These are phyloP conservation scores for Peronospora destructor DNA, from an alignment of 352 stramenopile genomes.

Conservation along the genomic window DNA sequence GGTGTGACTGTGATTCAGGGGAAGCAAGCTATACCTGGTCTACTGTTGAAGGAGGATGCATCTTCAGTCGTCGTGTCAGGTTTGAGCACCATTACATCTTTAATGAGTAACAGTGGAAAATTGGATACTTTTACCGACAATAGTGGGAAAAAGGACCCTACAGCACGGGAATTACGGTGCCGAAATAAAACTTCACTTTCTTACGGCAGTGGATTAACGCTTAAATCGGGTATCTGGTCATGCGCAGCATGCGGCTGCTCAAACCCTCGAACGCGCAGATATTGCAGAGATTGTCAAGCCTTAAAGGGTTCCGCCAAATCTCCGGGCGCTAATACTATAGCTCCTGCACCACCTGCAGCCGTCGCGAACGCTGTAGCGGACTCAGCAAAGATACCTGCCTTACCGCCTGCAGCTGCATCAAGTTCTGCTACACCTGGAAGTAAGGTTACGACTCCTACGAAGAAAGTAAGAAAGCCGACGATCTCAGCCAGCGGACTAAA, in stretches of 20 bases:
- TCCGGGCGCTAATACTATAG: conserved; percentile 9
- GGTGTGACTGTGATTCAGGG: conserved; percentile 21
- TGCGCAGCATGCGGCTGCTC: conserved; percentile 47
- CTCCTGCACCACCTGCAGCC: conserved; percentile 6
- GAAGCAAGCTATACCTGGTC: conserved; percentile 9
- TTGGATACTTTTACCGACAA: conserved; percentile 10
- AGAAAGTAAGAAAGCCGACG: conserved; percentile 8
- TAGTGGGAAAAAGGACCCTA: conserved; percentile 10
- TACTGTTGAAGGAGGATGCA: conserved; percentile 6
- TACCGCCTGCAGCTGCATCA: conserved; percentile 1
- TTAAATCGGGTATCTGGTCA: conserved; percentile 44
- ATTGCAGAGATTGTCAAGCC: conserved; percentile 43
- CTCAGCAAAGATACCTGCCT: conserved; percentile 12
- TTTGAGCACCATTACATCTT: conserved; percentile 8
- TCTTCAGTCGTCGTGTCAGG: conserved; percentile 2
- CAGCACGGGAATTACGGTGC: conserved; percentile 26
- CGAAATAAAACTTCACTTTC: conserved; percentile 19
- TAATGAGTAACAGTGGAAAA: conserved; percentile 5
- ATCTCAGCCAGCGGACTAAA: conserved; percentile 12
- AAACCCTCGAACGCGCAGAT: conserved; percentile 38
- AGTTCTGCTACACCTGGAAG: conserved; percentile 1
- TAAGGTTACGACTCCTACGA: conserved; percentile 10
- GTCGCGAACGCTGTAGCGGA: conserved; percentile 8
- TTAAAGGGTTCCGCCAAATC: conserved; percentile 23
- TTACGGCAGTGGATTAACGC: conserved; percentile 22